Evolutionary conservation across 2,329 filamentous ascomycete species (phyloP).

Genomic region (Ceratocystis variospora): DNA sequence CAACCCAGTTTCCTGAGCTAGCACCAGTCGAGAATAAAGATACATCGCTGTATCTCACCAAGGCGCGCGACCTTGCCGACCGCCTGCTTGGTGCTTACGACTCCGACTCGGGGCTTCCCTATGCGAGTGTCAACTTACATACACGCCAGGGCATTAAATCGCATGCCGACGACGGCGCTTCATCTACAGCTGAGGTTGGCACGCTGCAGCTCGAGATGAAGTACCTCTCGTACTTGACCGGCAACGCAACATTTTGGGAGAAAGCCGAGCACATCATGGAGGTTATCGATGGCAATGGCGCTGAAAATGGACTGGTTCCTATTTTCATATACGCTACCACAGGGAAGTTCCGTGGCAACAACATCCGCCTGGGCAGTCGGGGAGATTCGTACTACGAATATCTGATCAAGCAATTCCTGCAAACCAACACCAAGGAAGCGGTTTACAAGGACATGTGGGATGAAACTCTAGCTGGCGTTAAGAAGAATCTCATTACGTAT

Average conservation of each 20-base stretch:
- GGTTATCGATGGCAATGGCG: constrained; percentile 69
- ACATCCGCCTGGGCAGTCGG: constrained; percentile 82
- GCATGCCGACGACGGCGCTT: constrained; percentile 73
- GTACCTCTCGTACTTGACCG: constrained; percentile 86
- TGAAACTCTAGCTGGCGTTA: constrained; percentile 68
- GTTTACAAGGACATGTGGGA: constrained; percentile 91
- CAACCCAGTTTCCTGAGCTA: constrained; percentile 64
- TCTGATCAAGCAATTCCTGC: constrained; percentile 93
- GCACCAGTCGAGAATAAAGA: constrained; percentile 62
- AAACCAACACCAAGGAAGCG: constrained; percentile 74
- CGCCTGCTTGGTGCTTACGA: constrained; percentile 79
- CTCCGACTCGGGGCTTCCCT: constrained; percentile 72
- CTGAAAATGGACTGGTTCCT: constrained; percentile 70
- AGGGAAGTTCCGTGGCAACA: constrained; percentile 66
- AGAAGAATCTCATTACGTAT: constrained; percentile 86
- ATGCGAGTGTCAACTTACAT: constrained; percentile 76
- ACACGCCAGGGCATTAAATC: constrained; percentile 63
- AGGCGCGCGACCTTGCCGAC: constrained; percentile 84
- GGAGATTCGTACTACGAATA: constrained; percentile 99
- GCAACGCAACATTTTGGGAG: constrained; percentile 86
- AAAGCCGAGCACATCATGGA: constrained; percentile 84
- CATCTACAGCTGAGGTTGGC: constrained; percentile 86
- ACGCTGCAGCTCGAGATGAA: constrained; percentile 93
- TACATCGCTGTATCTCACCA: constrained; percentile 81
- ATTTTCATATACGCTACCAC: constrained; percentile 75